These are phyloP conservation scores for Tylopilus rubrobrunneus DNA, from an alignment of 768 basidiomycete species.

Conservation along the genomic window DNA sequence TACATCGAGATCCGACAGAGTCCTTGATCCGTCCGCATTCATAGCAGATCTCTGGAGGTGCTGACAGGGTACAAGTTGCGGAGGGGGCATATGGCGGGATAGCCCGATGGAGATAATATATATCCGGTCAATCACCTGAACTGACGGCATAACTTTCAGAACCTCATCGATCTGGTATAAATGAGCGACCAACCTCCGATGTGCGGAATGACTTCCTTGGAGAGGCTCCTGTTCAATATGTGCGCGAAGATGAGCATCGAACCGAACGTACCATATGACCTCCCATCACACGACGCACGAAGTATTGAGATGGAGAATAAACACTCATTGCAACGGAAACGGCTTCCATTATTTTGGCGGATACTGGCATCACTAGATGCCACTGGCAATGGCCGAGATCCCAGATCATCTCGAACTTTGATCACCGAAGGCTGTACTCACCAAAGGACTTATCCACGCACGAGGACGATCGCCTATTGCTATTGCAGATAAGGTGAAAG, in stretches of 20 bases:
- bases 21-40: not conserved
- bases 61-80: not conserved
- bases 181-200: constrained; percentile 1
- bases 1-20: not conserved
- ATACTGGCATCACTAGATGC: not conserved
- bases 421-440: not conserved
- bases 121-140: not conserved
- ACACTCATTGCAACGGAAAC: not conserved
- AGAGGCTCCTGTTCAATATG: not conserved
- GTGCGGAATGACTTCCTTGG: not conserved
- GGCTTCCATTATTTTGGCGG: not conserved
- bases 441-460: not conserved
- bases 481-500: not conserved
- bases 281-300: not conserved
- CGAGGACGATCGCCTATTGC: not conserved
- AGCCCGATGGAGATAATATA: not conserved
- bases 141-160: not conserved
- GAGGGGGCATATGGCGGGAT: not conserved
- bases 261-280: not conserved
- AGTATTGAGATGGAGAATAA: not conserved
- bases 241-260: not conserved
- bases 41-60: not conserved
- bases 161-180: not conserved
- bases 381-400: not conserved
- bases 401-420: not conserved